A percentile compares a stretch with the other conserved stretches of the same genome.
These are phyloP conservation scores for Alternaria arborescens DNA, from an alignment of 2,329 filamentous ascomycete species.

Conservation along the genomic window DNA sequence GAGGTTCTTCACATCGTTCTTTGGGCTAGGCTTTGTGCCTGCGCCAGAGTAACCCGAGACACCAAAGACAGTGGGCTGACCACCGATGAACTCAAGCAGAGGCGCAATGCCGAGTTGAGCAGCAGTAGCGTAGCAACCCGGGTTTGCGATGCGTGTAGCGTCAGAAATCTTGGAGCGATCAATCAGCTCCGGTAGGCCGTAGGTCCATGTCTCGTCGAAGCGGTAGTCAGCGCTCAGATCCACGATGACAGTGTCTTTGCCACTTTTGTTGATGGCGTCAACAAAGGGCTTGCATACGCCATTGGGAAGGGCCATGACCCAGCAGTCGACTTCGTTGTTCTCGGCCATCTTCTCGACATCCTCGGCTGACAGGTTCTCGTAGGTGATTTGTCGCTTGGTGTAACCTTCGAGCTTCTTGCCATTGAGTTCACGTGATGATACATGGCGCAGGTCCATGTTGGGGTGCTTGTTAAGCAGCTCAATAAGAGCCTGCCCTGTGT, in stretches of 20 bases:
- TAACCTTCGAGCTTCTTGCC: slow-evolving; percentile 91
- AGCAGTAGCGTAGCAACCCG: slow-evolving; percentile 94
- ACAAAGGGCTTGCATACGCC: slow-evolving; percentile 94
- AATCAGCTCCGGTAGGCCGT: slow-evolving; percentile 87
- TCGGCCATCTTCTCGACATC: slow-evolving; percentile 87
- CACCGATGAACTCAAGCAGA: slow-evolving; percentile 78
- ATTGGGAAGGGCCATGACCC: slow-evolving; percentile 97
- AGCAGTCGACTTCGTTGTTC: slow-evolving; percentile 87
- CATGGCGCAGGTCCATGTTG: slow-evolving; percentile 86
- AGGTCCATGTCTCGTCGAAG: slow-evolving; percentile 86
- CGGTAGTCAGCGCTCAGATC: slow-evolving; percentile 98
- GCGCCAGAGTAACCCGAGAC: slow-evolving; percentile 95
- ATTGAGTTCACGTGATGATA: slow-evolving; percentile 90
- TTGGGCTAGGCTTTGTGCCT: slow-evolving; percentile 90
- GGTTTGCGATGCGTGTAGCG: slow-evolving; percentile 86
- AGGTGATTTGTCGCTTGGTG: slow-evolving; percentile 87
- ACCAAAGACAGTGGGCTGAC: slow-evolving; percentile 84
- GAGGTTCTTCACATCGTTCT: slow-evolving; percentile 87
- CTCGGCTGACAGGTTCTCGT: slow-evolving; percentile 88
- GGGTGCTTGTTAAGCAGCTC: slow-evolving; percentile 87
- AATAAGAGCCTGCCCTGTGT: slow-evolving; percentile 91
- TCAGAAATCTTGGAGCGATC: slow-evolving; percentile 78
- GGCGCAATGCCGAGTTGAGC: slow-evolving; percentile 90
- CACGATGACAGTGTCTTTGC: slow-evolving; percentile 77
- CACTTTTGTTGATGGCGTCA: slow-evolving; percentile 80